A percentile compares a stretch with the other conserved stretches of the same genome.
Evolutionary conservation across 2,329 filamentous ascomycete species (phyloP).

Genomic region (Cercospora zeae-maydis): DNA sequence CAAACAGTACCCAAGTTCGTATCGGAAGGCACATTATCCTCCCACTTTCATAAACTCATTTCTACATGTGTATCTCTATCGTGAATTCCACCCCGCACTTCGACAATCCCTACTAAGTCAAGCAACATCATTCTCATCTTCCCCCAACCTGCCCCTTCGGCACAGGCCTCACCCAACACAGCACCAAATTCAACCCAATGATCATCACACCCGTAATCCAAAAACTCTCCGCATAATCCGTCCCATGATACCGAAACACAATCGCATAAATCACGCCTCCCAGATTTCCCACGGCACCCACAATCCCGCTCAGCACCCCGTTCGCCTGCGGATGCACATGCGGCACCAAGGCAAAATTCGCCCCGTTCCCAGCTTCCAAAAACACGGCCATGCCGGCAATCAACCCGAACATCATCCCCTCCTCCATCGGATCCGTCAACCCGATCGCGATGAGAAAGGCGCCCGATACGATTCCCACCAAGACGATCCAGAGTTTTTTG

Average conservation of each 20-base stretch:
- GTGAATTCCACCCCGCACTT: too few relatives aligned
- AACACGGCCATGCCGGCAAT: conserved; percentile 75
- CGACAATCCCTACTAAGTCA: neutral
- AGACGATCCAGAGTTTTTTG: conserved; percentile 61
- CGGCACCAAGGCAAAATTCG: conserved; percentile 79
- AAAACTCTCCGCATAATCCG: conserved; percentile 65
- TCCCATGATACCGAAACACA: conserved; percentile 70
- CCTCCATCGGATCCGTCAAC: conserved; percentile 56
- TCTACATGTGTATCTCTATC: neutral
- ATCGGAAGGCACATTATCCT: too few relatives aligned
- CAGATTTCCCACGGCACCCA: conserved; percentile 76
- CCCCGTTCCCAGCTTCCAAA: conserved; percentile 77
- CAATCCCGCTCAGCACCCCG: conserved; percentile 70
- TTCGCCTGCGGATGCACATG: conserved; percentile 82
- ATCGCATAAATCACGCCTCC: conserved; percentile 82
- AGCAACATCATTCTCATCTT: neutral
- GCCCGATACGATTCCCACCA: conserved; percentile 55
- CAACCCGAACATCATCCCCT: conserved; percentile 69
- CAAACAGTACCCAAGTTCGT: too few relatives aligned
- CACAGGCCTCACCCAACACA: conserved; percentile 61
- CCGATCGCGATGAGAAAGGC: conserved; percentile 61
- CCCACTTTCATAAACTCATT: too few relatives aligned
- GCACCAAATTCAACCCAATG: conserved; percentile 63
- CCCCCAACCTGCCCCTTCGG: conserved; percentile 38
- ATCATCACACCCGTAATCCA: conserved; percentile 79